These are phyloP conservation scores for Lasiosphaeria ovina DNA, from an alignment of 495 filamentous ascomycete species.

Conservation along the genomic window DNA sequence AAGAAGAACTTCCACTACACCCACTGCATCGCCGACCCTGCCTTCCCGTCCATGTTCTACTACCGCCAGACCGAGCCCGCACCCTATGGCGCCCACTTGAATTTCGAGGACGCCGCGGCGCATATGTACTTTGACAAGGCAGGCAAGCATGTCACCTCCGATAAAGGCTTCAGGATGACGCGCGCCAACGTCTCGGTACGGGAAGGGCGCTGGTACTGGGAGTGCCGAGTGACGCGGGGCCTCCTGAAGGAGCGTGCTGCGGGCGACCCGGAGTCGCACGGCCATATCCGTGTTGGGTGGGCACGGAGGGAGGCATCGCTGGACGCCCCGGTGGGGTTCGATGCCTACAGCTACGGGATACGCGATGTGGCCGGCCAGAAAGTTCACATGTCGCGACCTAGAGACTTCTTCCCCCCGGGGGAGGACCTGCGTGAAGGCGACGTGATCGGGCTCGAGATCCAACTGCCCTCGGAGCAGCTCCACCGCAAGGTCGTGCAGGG, in stretches of 20 bases:
- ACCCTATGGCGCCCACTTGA: constrained; percentile 78
- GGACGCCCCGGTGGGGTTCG: constrained; percentile 91
- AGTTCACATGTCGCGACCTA: constrained; percentile 87
- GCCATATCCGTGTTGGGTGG: constrained; percentile 88
- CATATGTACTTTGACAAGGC: constrained; percentile 65
- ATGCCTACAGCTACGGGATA: constrained; percentile 94
- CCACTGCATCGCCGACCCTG: constrained; percentile 84
- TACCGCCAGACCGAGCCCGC: constrained; percentile 83
- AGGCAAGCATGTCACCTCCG: constrained; percentile 63
- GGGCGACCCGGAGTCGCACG: constrained; percentile 45
- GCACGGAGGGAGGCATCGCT: constrained; percentile 86
- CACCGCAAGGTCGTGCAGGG: constrained; percentile 88
- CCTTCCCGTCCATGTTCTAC: constrained; percentile 82
- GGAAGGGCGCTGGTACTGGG: constrained; percentile 92
- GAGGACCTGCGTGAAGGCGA: constrained; percentile 78
- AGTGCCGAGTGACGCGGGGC: constrained; percentile 79
- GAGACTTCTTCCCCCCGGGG: constrained; percentile 75
- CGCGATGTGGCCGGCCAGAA: constrained; percentile 87
- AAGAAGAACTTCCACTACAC: constrained; percentile 89
- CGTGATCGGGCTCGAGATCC: constrained; percentile 92
- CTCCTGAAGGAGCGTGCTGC: constrained; percentile 42
- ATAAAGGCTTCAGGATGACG: constrained; percentile 79
- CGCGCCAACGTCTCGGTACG: constrained; percentile 87
- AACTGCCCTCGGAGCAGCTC: constrained; percentile 75
- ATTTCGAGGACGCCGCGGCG: constrained; percentile 85